Percentiles rank a stretch among this genome's conserved stretches.
Conservation (phyloP, 768 basidiomycete genomes). For the Lyophyllum shimeji region DNA sequence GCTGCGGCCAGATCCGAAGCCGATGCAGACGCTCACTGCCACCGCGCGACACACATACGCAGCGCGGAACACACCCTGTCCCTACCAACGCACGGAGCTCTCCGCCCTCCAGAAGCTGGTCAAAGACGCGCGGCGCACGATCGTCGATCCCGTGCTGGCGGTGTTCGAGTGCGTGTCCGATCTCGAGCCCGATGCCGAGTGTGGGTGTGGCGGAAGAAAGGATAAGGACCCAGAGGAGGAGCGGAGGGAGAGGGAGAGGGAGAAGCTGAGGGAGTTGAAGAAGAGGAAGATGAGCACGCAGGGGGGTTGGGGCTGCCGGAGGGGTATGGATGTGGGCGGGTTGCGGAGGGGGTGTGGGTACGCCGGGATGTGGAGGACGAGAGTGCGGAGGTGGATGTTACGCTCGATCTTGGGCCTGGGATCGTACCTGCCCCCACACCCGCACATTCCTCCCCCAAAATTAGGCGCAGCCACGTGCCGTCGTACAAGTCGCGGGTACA, state of each 20-base stretch:
- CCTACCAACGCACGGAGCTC: slow-evolving; percentile 13
- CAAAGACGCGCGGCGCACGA: slow-evolving; percentile 38
- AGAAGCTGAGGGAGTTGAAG: slow-evolving; percentile 58
- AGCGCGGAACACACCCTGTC: slow-evolving; percentile 17
- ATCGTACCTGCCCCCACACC: too few species aligned
- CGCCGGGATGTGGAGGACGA: slow-evolving; percentile 61
- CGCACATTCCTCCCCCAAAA: neutral
- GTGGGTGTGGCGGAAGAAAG: neutral
- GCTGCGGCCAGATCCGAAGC: slow-evolving; percentile 55
- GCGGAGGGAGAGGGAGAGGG: slow-evolving; percentile 43
- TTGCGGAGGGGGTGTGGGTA: slow-evolving; percentile 45
- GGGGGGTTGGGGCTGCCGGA: slow-evolving; percentile 29
- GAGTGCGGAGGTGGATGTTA: slow-evolving; percentile 26
- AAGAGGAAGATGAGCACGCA: slow-evolving; percentile 41
- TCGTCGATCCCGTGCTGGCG: slow-evolving; percentile 50
- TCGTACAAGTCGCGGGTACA: neutral
- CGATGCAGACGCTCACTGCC: slow-evolving; percentile 48
- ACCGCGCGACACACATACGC: slow-evolving; percentile 33
- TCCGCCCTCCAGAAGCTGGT: slow-evolving; percentile 21
- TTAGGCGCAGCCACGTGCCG: neutral
- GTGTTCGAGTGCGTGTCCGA: slow-evolving; percentile 31
- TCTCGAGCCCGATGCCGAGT: slow-evolving; percentile 22
- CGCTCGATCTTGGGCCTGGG: neutral
- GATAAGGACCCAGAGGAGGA: slow-evolving; percentile 36
- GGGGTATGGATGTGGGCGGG: slow-evolving; percentile 13